phyloP scores from a whole-genome alignment of 2,329 filamentous ascomycete genomes.

The Claviceps sp. region DNA sequence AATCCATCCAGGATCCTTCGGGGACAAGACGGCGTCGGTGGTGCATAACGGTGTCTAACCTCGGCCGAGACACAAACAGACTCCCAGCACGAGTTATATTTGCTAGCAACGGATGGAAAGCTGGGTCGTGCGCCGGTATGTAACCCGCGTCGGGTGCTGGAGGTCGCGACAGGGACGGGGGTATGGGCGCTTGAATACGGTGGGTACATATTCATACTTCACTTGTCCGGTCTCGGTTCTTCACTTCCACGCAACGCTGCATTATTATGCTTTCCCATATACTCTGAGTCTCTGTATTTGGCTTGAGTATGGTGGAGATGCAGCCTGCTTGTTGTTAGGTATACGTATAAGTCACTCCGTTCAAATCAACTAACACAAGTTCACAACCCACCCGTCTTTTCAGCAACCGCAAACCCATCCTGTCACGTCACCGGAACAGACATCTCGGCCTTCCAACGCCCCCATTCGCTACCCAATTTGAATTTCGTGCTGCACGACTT shows the following conservation, averaged over 20 bases:
- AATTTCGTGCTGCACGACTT: slow-evolving; percentile 42
- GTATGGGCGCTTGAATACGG: slow-evolving; percentile 39
- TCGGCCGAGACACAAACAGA: slow-evolving; percentile 13
- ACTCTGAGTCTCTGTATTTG: not conserved
- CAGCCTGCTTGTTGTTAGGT: no score
- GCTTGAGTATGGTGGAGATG: not conserved
- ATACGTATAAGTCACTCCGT: not conserved
- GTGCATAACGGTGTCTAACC: no score
- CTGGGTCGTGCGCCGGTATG: slow-evolving; percentile 31
- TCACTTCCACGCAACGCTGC: no score
- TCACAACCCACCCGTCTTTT: not conserved
- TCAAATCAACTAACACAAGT: not conserved
- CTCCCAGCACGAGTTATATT: slow-evolving; percentile 21
- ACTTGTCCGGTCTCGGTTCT: no score
- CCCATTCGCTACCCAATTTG: slow-evolving; percentile 27
- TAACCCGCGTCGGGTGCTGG: slow-evolving; percentile 28
- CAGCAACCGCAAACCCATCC: slow-evolving; percentile 26
- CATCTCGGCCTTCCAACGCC: slow-evolving; percentile 33
- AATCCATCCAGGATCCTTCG: no score
- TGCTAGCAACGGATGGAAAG: slow-evolving; percentile 26
- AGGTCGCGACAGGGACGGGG: slow-evolving; percentile 38
- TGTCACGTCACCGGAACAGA: slow-evolving; percentile 30
- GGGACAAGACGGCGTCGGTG: no score
- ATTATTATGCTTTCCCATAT: no score
- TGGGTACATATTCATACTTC: slow-evolving; percentile 1